Evolutionary conservation across 2,329 filamentous ascomycete species (phyloP).

Genomic region (Venturia pyrina): DNA sequence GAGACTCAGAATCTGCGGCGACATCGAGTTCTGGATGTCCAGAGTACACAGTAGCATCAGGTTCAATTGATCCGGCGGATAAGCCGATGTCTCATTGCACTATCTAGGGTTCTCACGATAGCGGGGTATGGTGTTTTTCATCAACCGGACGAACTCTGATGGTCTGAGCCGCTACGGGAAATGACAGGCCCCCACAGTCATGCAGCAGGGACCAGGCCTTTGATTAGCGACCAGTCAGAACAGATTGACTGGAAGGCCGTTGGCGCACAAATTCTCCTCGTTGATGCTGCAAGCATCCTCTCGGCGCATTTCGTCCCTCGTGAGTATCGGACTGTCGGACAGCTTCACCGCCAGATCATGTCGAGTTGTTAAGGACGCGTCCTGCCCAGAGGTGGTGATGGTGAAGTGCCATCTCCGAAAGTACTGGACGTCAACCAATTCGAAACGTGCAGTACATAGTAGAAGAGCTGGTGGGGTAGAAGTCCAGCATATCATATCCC

Average conservation of each 20-base stretch:
- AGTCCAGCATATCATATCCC: too few relatives aligned
- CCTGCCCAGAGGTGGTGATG: not conserved
- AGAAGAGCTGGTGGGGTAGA: not conserved
- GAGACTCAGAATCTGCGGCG: not conserved
- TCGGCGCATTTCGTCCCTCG: not conserved
- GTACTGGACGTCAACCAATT: not conserved
- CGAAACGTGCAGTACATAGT: not conserved
- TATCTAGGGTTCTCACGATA: not conserved
- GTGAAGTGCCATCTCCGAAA: not conserved
- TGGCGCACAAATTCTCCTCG: conserved; percentile 4
- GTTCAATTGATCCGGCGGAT: not conserved
- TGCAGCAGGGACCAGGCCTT: conserved; percentile 1
- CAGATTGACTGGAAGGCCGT: not conserved
- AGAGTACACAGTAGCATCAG: not conserved
- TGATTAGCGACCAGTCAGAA: not conserved
- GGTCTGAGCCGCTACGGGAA: not conserved
- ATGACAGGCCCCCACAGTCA: not conserved
- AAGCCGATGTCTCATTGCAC: not conserved
- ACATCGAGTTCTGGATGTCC: not conserved
- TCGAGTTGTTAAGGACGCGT: not conserved
- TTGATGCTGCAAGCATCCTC: not conserved
- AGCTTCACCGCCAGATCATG: not conserved
- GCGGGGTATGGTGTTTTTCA: not conserved
- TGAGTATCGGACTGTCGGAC: not conserved
- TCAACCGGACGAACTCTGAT: not conserved